phyloP scores from a whole-genome alignment of 2,329 filamentous ascomycete genomes.

The Pseudocercospora cruenta region DNA sequence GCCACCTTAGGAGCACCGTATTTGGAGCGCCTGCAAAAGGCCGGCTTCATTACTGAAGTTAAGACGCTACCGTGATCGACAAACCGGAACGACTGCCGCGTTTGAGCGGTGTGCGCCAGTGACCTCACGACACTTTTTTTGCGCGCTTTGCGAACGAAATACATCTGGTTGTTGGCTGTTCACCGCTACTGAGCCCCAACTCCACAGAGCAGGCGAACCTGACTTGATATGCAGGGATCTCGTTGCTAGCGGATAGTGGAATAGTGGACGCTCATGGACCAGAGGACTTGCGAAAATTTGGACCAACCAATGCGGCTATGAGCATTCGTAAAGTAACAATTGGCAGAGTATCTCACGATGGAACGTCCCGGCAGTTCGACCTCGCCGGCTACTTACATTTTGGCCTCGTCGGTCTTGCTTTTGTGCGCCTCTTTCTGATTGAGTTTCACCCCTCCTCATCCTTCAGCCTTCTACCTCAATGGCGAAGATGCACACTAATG shows the following conservation, averaged over 20 bases:
- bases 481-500: not conserved
- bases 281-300: constrained; percentile 10
- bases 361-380: constrained; percentile 5
- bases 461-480: constrained; percentile 9
- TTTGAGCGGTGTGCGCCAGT: constrained; percentile 17
- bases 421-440: not conserved
- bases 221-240: constrained; percentile 18
- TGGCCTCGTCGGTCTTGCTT: not conserved
- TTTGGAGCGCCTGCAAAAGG: constrained; percentile 64
- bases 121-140: constrained; percentile 16
- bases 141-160: constrained; percentile 15
- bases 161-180: constrained; percentile 20
- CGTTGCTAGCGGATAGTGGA: constrained; percentile 12
- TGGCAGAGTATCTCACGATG: constrained; percentile 8
- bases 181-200: constrained; percentile 16
- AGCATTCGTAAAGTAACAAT: constrained; percentile 3
- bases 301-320: constrained; percentile 4
- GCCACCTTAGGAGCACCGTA: constrained; percentile 70
- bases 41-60: constrained; percentile 65
- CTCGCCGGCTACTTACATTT: not conserved
- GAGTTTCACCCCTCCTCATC: constrained; percentile 6
- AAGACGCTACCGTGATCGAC: constrained; percentile 36
- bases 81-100: constrained; percentile 9
- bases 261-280: constrained; percentile 7
- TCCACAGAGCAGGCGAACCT: constrained; percentile 1